Evolutionary conservation across 2,329 filamentous ascomycete species (phyloP), one percentile per base, ranked within the genome.

Genomic region (Monosporascus ibericus): DNA sequence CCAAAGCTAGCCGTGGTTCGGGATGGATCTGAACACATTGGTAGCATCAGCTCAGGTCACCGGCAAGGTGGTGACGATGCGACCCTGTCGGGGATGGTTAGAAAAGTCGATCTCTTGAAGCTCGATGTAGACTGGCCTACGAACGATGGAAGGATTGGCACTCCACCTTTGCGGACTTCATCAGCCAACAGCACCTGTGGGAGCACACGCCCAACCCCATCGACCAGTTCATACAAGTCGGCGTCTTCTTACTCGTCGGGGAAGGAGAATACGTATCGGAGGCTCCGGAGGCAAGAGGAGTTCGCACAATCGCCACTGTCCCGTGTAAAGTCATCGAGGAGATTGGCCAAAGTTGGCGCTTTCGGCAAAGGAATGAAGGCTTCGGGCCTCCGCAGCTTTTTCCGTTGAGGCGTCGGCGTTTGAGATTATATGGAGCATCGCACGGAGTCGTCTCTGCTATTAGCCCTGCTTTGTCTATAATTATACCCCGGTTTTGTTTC

Each of bases 371-470:
- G 70, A 14, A 60, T 68, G 25, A 64, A 72, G 58, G 66, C 70
- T 18, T 69, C 72, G 52, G 69, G 73, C 8, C 66, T 76, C 50
- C 72, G 74, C 40, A 75, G 67, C 51, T 66, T 77, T 50, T 78
- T 78, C 59, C 72, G 72, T 49, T 77, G 62, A 63, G 47, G 52
- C 7, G 24, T 27, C n/a, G 42, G 42, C 24, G 14, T 46, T 27
- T 9, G 25, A 25, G 24, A 14, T 46, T 14, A 18, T 20, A 20
- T 5, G 22, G 15, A 25, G 20, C 3, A 34, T 34, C 9, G 30
- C 30, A 17, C 6, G 20, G 22, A 22, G 20, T 58, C 25, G 54
- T 52, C 55, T 50, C 52, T 17, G 52, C 50, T 50, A 48, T 52
- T 54, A 47, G 49, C 56, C 44, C 50, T 49, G 36, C 56, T 52